These are phyloP conservation scores for Brassica cretica DNA, from an alignment of 345 rosid species.

Conservation along the genomic window DNA sequence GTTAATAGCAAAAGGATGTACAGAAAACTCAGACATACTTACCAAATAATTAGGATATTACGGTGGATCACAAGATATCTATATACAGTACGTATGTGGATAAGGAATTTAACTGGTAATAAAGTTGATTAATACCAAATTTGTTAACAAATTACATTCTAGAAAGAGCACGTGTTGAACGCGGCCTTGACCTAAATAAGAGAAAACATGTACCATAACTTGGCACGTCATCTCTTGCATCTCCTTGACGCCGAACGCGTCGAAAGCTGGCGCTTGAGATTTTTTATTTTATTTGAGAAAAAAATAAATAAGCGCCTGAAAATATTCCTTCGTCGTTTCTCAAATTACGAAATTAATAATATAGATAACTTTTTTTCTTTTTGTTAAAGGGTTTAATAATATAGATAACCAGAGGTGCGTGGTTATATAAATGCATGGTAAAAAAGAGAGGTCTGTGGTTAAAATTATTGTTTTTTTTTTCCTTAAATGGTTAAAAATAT, in stretches of 20 bases:
- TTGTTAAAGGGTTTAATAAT: no score
- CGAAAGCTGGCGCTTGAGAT: constrained; percentile 14
- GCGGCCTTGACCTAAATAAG: constrained; percentile 9
- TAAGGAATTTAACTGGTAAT: neutral
- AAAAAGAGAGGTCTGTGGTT: neutral
- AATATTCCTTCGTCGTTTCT: constrained; percentile 21
- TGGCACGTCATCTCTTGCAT: constrained; percentile 30
- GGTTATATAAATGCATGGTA: neutral
- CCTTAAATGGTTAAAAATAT: neutral
- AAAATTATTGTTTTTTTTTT: neutral
- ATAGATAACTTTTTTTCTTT: neutral
- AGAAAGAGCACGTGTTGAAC: constrained; percentile 29
- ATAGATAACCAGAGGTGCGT: neutral
- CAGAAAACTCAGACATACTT: neutral
- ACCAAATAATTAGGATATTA: neutral
- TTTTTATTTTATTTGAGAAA: neutral
- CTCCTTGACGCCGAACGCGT: constrained; percentile 17
- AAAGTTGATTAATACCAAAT: neutral
- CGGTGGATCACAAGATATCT: neutral
- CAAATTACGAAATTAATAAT: neutral
- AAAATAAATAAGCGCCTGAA: neutral
- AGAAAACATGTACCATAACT: constrained; percentile 24
- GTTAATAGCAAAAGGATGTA: neutral
- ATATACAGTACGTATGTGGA: neutral
- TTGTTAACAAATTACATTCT: constrained; percentile 2